These are phyloP conservation scores for Salix brachista DNA, from an alignment of 345 rosid species.

Conservation along the genomic window DNA sequence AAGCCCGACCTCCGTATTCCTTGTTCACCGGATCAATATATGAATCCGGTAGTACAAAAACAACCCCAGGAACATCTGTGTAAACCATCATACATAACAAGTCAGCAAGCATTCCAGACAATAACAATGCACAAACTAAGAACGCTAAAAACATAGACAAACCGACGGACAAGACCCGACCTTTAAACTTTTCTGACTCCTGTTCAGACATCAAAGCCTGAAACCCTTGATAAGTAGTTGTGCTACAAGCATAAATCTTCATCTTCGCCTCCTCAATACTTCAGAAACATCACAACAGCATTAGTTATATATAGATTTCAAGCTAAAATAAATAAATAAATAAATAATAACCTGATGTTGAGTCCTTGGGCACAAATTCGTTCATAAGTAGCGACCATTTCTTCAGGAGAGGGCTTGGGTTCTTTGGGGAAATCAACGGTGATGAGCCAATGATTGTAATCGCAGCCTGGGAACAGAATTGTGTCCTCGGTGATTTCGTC, in stretches of 20 bases:
- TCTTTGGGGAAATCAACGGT: constrained; percentile 69
- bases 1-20: constrained; percentile 78
- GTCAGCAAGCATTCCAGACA: constrained; percentile 1
- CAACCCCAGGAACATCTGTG: constrained; percentile 79
- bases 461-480: constrained; percentile 78
- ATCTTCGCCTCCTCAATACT: constrained; percentile 84
- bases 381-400: constrained; percentile 75
- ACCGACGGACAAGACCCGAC: constrained; percentile 9
- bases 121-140: not conserved
- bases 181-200: constrained; percentile 70
- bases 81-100: not conserved
- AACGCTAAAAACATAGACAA: not conserved
- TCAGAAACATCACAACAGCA: constrained; percentile 18
- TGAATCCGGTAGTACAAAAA: constrained; percentile 84
- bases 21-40: constrained; percentile 84
- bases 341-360: constrained; percentile 53
- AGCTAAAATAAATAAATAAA: not conserved
- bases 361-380: constrained; percentile 81
- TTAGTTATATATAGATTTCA: not conserved
- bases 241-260: constrained; percentile 93
- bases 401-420: constrained; percentile 42
- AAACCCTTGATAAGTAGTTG: constrained; percentile 89
- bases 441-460: constrained; percentile 91
- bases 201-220: constrained; percentile 88
- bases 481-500: constrained; percentile 72